Conservation (phyloP, 768 basidiomycete species). For the Psilocybe cyanescens region DNA sequence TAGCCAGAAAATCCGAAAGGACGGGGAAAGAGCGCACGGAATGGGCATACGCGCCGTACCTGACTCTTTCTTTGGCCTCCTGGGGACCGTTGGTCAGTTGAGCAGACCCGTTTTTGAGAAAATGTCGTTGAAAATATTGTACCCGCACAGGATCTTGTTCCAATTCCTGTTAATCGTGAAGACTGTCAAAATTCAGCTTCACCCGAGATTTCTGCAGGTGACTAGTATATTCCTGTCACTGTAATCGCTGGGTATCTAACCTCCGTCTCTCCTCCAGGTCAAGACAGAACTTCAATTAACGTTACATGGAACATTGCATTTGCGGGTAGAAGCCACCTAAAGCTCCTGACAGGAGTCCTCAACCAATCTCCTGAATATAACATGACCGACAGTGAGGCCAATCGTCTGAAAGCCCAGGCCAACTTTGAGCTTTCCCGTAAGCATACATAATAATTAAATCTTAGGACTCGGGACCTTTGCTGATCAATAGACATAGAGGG, state of each 20-base stretch:
- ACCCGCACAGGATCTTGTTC: conserved; percentile 32
- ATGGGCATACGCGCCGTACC: conserved; percentile 36
- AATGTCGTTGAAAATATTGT: background rate
- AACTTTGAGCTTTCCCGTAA: conserved; percentile 27
- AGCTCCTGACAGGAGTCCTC: conserved; percentile 18
- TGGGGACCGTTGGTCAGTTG: conserved; percentile 33
- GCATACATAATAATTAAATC: background rate
- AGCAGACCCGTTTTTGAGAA: background rate
- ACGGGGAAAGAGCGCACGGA: conserved; percentile 21
- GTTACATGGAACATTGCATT: conserved; percentile 37
- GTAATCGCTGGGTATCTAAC: background rate
- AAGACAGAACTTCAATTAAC: conserved; percentile 27
- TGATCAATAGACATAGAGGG: conserved; percentile 21
- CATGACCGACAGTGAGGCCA: conserved; percentile 23
- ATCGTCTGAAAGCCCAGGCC: conserved; percentile 21
- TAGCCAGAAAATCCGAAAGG: conserved; percentile 20
- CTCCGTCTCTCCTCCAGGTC: background rate
- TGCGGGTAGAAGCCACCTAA: conserved; percentile 27
- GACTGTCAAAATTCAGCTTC: conserved; percentile 15
- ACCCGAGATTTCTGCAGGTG: background rate
- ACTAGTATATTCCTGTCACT: too few species aligned
- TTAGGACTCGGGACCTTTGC: background rate
- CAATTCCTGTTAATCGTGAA: conserved; percentile 35
- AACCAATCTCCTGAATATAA: conserved; percentile 3
- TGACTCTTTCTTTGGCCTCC: conserved; percentile 23